phyloP scores from a whole-genome alignment of 192 early-diverging fungal genomes.

The Coemansia sp. region DNA sequence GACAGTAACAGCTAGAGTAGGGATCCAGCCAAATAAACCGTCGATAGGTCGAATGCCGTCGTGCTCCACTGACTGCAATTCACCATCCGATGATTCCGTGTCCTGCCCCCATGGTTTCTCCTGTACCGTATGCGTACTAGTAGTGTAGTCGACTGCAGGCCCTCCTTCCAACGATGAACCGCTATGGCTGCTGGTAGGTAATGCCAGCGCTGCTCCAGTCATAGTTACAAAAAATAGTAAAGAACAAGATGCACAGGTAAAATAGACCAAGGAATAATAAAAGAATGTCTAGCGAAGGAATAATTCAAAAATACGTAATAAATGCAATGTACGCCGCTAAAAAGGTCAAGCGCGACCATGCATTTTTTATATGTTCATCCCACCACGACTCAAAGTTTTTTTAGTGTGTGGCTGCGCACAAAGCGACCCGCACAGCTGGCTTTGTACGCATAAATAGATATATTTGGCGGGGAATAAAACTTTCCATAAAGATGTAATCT shows the following conservation, averaged over 20 bases:
- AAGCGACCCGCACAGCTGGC: no score
- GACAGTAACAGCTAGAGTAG: conserved; percentile 19
- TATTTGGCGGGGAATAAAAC: no score
- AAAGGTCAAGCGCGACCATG: background rate
- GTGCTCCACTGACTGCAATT: background rate
- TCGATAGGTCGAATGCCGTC: conserved; percentile 15
- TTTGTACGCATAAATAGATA: no score
- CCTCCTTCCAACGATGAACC: background rate
- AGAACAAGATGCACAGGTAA: background rate
- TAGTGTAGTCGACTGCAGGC: background rate
- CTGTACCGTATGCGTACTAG: background rate
- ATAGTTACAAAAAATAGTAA: background rate
- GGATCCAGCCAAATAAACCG: conserved; percentile 37
- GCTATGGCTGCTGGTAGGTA: background rate
- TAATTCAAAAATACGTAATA: background rate
- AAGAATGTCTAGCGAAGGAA: background rate
- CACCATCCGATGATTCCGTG: background rate
- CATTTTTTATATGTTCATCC: background rate
- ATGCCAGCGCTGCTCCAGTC: background rate
- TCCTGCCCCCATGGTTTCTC: background rate
- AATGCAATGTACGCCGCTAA: background rate
- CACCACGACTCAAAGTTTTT: no score
- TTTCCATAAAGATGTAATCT: no score
- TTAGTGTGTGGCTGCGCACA: no score
- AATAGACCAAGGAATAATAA: background rate